A percentile compares a stretch with the other conserved stretches of the same genome.
Evolutionary conservation across 2,329 filamentous ascomycete species (phyloP).

Genomic region (Ceratocystis papillata): DNA sequence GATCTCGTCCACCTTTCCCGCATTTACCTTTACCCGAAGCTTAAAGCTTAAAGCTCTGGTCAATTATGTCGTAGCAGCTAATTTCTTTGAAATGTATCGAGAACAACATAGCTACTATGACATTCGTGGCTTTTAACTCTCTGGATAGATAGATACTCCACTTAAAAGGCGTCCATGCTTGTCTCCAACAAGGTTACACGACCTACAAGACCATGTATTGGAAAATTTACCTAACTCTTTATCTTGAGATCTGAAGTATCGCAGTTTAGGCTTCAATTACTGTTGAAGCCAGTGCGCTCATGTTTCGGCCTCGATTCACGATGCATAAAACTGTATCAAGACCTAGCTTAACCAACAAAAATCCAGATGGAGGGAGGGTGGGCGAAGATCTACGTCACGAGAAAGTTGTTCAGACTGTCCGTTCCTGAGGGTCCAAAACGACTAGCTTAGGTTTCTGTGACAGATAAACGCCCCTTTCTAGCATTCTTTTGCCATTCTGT

Average conservation of each 20-base stretch:
- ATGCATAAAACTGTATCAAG: conserved; percentile 16
- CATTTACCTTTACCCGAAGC: not conserved
- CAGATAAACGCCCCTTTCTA: conserved; percentile 11
- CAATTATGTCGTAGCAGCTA: not conserved
- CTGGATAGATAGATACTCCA: no score
- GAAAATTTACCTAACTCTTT: not conserved
- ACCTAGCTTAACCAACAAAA: not conserved
- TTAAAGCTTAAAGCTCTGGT: conserved; percentile 6
- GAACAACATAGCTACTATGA: not conserved
- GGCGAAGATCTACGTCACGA: not conserved
- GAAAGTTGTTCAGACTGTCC: conserved; percentile 3
- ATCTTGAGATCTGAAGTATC: not conserved
- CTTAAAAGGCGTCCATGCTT: no score
- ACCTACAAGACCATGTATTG: not conserved
- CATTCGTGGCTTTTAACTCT: no score
- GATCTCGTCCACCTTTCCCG: not conserved
- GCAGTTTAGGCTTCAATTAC: not conserved
- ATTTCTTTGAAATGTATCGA: not conserved
- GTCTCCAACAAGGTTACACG: not conserved
- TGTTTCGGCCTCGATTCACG: conserved; percentile 16
- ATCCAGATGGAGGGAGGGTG: not conserved
- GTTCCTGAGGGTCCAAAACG: conserved; percentile 2
- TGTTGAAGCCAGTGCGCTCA: not conserved
- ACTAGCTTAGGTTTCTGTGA: not conserved
- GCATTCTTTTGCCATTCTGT: not conserved